Base-by-base conservation (phyloP, 129 eudicot species). In the Pulicaria dysenterica region DNA sequence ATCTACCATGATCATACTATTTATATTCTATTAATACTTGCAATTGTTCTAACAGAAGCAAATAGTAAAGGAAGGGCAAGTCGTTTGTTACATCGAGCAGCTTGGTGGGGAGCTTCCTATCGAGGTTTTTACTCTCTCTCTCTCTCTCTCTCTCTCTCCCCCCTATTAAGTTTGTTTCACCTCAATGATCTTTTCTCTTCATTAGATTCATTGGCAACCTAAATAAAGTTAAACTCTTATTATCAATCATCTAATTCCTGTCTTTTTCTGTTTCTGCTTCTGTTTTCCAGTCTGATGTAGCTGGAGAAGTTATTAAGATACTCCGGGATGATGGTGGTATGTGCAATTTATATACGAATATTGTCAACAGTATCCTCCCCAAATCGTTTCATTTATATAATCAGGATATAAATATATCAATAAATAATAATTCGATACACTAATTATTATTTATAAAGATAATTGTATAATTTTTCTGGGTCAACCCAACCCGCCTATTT, bases 1-100 rank as follows among this genome's bases (percentile, higher is more conserved):
- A 5, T 44, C 37, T 43, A n/a, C 48, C 48, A 24, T 24, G 31
- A 24, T 24, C 31, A 24, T 24, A 24, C 11, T 54, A 5, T 53
- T 12, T 71, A 39, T 45, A 24, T 56, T 50, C 24, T 62, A 8
- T 17, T 78, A 60, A 64, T 71, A 47, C n/a, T 8, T 77, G 54
- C 37, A 43, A 43, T 50, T 7, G 56, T 38, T 64, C 5, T 64
- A 70, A 85, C 95, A 93, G 98, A 85, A 82, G 61, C 92, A 87
- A 83, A 63, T 9, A 44, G 90, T 93, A 15, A 89, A 93, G 80
- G 98, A 93, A 67, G 98, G 98, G 39, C 85, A 93, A 79, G 92
- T 85, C 63, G 43, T 93, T 75, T 93, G 96, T 89, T 93, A 68
- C 83, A 90, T 93, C 34, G 92, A 93, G 50, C 98, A 93, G 81